Evolutionary conservation across 371 early-diverging fungal genomes (phyloP), one percentile per base, ranked within the genome.

Genomic region (Fennellomyces sp.): DNA sequence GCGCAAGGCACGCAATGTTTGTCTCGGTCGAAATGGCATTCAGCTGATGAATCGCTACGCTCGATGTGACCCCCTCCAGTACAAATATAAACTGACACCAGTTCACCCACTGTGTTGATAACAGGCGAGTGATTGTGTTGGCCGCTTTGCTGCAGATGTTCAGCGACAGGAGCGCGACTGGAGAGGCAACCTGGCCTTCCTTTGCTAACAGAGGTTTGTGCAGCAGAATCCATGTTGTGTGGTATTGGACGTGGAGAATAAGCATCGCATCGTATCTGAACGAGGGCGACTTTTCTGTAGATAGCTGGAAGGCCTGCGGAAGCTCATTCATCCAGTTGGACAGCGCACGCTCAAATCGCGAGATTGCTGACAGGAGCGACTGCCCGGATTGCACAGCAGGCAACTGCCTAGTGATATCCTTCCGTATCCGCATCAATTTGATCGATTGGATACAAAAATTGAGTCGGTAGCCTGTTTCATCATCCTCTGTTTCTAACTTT

Each of bases 341-440:
- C 49, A 86, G 57, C 1, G 82, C 70, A 38, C 80, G 79, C 42
- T 84, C 83, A 35, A 86, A 54, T 12, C 80, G 69, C 1, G 83
- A 79, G 35, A 86, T 78, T 33, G 81, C 78, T 47, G 72, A 82
- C 45, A 66, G 64, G 48, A 64, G 67, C 25, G 69, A 80, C 58
- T 70, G 83, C 29, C 61, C 83, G 26, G 64, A 80, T 56, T 64
- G 83, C 55, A 71, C 80, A 39, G 67, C 74, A 35, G 68, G 84
- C 53, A 64, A 66, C 33, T 82, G 75, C 25, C 81, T 82, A 45
- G 82, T 75, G 42, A 83, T 81, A 19, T 83, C 70, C 60, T 83
- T 84, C 49, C 86, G 73, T 27, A 86, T 84, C 54, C 80, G 77
- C 72, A 84, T 72, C 30, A 86, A 58, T 39, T 83, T 78, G 45